Conservation (phyloP, 225 moss, liverwort and hornwort species). For the Bryum argenteum region DNA sequence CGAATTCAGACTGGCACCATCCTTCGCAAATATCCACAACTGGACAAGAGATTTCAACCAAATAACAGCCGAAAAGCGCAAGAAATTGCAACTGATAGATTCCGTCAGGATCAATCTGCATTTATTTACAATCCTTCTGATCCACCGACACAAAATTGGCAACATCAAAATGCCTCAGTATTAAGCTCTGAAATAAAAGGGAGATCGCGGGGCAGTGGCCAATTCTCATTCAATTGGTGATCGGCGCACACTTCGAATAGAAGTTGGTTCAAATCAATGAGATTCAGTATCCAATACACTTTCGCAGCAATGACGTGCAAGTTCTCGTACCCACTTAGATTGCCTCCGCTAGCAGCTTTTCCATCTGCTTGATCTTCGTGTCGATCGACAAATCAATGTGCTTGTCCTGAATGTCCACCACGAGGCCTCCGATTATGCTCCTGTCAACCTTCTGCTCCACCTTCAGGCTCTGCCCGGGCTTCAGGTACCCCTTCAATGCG, state of each 20-base stretch:
- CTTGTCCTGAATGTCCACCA: constrained; percentile 90
- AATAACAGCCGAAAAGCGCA: too few species aligned
- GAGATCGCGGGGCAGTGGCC: background rate
- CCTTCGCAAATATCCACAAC: too few species aligned
- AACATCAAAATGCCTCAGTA: background rate
- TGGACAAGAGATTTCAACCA: too few species aligned
- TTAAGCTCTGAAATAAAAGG: constrained; percentile 6
- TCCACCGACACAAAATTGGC: constrained; percentile 19
- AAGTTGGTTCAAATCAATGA: background rate
- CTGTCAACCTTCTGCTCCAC: constrained; percentile 93
- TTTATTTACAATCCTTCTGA: constrained; percentile 41
- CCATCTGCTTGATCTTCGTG: constrained; percentile 96
- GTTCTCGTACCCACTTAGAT: constrained; percentile 30
- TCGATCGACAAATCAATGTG: constrained; percentile 97
- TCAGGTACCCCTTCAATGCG: constrained; percentile 78
- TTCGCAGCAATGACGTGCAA: background rate
- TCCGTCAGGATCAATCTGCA: constrained; percentile 27
- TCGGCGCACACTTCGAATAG: background rate
- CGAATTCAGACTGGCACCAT: too few species aligned
- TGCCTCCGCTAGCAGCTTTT: constrained; percentile 75
- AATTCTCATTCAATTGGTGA: constrained; percentile 11
- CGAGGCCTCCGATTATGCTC: constrained; percentile 92
- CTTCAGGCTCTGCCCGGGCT: constrained; percentile 71
- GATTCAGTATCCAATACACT: background rate
- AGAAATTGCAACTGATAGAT: background rate